Conservation (phyloP, 768 basidiomycete species). For the Trametopsis cervina region DNA sequence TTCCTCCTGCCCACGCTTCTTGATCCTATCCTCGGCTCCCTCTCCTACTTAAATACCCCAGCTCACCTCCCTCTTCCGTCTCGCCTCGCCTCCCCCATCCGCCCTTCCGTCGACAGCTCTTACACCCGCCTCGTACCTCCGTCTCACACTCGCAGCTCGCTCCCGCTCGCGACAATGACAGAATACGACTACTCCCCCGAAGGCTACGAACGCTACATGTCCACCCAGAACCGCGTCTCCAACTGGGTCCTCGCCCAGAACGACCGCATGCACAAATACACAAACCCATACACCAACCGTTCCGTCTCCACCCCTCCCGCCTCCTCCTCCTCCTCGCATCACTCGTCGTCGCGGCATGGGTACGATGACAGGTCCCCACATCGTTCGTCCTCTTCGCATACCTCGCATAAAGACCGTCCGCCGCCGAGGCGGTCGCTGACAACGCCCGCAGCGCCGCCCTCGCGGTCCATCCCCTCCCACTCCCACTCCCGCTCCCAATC, state of each 20-base stretch:
- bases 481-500: background rate
- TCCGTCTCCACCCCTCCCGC: constrained; percentile 11
- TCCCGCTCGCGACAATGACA: constrained; percentile 20
- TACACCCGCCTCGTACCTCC: no score
- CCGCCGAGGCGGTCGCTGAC: constrained; percentile 7
- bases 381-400: constrained; percentile 14
- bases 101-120: background rate
- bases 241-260: constrained; percentile 22
- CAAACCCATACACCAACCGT: constrained; percentile 17
- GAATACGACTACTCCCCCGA: constrained; percentile 31
- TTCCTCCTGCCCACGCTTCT: background rate
- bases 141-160: no score
- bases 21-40: background rate
- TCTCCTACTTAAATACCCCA: background rate
- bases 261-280: constrained; percentile 14
- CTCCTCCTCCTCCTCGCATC: constrained; percentile 4
- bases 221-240: constrained; percentile 21
- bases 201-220: constrained; percentile 23
- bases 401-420: constrained; percentile 2
- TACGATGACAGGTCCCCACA: constrained; percentile 6
- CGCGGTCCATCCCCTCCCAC: background rate
- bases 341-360: constrained; percentile 10
- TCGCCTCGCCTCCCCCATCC: background rate
- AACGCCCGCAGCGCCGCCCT: background rate
- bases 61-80: background rate